Evolutionary conservation across 371 early-diverging fungal genomes (phyloP).

Genomic region (Coemansia sp.): DNA sequence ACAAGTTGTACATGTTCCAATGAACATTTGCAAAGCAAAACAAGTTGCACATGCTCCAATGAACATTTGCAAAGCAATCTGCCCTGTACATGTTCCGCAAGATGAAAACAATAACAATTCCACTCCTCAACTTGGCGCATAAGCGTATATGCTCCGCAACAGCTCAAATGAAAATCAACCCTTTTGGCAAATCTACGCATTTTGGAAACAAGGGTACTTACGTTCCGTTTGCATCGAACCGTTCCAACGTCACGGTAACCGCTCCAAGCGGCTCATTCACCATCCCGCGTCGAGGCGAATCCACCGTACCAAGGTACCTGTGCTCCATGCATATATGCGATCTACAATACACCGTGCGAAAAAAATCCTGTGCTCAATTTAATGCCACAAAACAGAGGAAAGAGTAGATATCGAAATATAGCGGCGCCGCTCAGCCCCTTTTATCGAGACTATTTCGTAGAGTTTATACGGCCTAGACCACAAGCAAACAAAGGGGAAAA

Average conservation of each 20-base stretch:
- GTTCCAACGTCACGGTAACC: conserved; percentile 33
- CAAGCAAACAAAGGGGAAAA: neutral
- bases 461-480: neutral
- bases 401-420: too few species aligned
- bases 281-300: conserved; percentile 24
- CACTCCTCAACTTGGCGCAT: neutral
- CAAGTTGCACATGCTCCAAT: neutral
- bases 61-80: too few species aligned
- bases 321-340: conserved; percentile 17
- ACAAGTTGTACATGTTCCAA: neutral
- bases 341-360: neutral
- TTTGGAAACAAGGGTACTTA: conserved; percentile 23
- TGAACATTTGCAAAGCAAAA: neutral
- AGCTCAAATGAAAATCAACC: neutral
- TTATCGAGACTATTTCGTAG: too few species aligned
- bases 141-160: too few species aligned
- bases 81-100: too few species aligned
- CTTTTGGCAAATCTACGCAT: neutral
- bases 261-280: conserved; percentile 19
- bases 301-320: conserved; percentile 35
- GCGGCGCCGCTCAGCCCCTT: too few species aligned
- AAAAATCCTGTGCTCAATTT: neutral
- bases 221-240: conserved; percentile 33
- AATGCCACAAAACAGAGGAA: neutral
- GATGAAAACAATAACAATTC: neutral